Percentiles rank a stretch among this genome's conserved stretches.
Evolutionary conservation across 2,329 filamentous ascomycete species (phyloP).

Genomic region (Tolypocladium tropicale): DNA sequence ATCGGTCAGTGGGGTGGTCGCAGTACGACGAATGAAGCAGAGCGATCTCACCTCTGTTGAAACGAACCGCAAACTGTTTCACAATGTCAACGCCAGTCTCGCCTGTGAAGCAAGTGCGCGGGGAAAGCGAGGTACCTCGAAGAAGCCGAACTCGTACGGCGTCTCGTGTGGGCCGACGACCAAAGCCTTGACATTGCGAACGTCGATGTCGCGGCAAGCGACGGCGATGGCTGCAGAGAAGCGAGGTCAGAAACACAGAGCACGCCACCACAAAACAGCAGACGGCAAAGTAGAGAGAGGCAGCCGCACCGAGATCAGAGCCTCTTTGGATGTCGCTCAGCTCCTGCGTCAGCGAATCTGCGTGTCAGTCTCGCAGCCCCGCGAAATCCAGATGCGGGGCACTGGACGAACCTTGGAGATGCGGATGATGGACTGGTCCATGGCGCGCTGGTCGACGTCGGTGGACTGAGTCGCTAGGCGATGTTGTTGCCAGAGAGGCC

Average conservation of each 20-base stretch:
- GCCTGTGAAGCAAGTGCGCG: neutral
- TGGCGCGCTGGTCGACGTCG: slow-evolving; percentile 11
- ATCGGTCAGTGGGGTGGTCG: slow-evolving; percentile 3
- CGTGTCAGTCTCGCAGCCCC: slow-evolving; percentile 4
- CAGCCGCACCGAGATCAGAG: slow-evolving; percentile 65
- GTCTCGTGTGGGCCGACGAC: slow-evolving; percentile 91
- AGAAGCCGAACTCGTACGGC: slow-evolving; percentile 95
- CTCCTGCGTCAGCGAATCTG: slow-evolving; percentile 45
- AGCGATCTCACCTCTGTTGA: slow-evolving; percentile 52
- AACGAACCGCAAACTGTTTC: slow-evolving; percentile 61
- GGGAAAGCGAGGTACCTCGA: slow-evolving; percentile 55
- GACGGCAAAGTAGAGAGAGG: neutral
- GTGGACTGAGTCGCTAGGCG: slow-evolving; percentile 1
- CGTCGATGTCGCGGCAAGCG: slow-evolving; percentile 76
- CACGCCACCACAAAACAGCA: neutral
- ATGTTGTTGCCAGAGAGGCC: neutral
- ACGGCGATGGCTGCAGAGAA: slow-evolving; percentile 62
- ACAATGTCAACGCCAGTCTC: neutral
- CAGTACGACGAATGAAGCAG: neutral
- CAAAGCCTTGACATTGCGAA: slow-evolving; percentile 76
- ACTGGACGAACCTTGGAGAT: slow-evolving; percentile 61
- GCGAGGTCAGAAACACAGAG: neutral
- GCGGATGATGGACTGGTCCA: slow-evolving; percentile 77
- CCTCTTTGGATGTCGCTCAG: slow-evolving; percentile 76
- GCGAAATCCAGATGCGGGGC: slow-evolving; percentile 16